A percentile compares a stretch with the other conserved stretches of the same genome.
Evolutionary conservation across 148 eudicot genomes (phyloP).

Genomic region (Chenopodium album): DNA sequence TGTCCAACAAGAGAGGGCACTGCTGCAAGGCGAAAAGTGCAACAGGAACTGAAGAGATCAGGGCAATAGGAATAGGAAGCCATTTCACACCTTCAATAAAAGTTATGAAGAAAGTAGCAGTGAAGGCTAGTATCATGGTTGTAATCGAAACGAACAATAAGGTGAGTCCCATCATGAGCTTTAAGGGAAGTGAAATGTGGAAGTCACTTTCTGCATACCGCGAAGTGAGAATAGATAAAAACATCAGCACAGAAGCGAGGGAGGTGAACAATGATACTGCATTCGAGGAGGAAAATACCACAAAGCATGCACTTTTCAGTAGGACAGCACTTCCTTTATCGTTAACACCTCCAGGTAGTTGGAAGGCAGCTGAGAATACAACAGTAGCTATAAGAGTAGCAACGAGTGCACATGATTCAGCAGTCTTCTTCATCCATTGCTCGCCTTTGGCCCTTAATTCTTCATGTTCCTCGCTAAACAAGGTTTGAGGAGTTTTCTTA

Average conservation of each 20-base stretch:
- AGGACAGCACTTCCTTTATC: slow-evolving; percentile 17
- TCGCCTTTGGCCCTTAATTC: slow-evolving; percentile 22
- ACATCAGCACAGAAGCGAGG: slow-evolving; percentile 29
- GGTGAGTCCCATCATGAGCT: slow-evolving; percentile 27
- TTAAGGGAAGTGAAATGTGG: slow-evolving; percentile 26
- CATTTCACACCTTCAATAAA: slow-evolving; percentile 2
- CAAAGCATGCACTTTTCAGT: not conserved
- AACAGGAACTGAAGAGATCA: slow-evolving; percentile 21
- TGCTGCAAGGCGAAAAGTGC: slow-evolving; percentile 25
- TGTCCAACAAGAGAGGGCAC: slow-evolving; percentile 16
- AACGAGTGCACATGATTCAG: slow-evolving; percentile 26
- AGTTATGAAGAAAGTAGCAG: slow-evolving; percentile 13
- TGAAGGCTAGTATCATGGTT: slow-evolving; percentile 33
- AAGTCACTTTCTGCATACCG: slow-evolving; percentile 30
- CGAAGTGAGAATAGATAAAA: slow-evolving; percentile 30
- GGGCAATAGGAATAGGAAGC: slow-evolving; percentile 12
- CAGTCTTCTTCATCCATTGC: slow-evolving; percentile 30
- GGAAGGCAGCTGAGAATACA: slow-evolving; percentile 29
- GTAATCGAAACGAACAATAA: slow-evolving; percentile 30
- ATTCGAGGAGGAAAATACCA: slow-evolving; percentile 20
- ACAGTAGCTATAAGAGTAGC: slow-evolving; percentile 25
- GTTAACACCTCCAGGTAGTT: slow-evolving; percentile 25
- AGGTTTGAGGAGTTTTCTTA: slow-evolving; percentile 6
- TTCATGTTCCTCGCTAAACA: slow-evolving; percentile 27
- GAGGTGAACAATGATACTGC: slow-evolving; percentile 26